Conservation (phyloP, 176 grass and related monocot species). For the Triticum aestivum region IWGSC_CS_RefSeq_v2.1 NC_057814.1:130908721-130909220, state of each 20-base stretch:
- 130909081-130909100: neutral
- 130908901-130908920: constrained; percentile 4
- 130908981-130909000: constrained; percentile 54
- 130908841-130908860: neutral
- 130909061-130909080: neutral
- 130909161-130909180: neutral
- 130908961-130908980: constrained; percentile 19
- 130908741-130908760: constrained; percentile 62
- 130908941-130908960: neutral
- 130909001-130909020: constrained; percentile 6
- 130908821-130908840: neutral
- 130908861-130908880: neutral
- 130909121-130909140: neutral
- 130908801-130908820: neutral
- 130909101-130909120: neutral
- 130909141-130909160: neutral
- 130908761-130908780: constrained; percentile 11
- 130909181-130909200: constrained; percentile 1
- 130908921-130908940: constrained; percentile 9
- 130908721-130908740: rapidly evolving
- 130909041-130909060: neutral
- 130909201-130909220: constrained; percentile 17
- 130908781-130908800: constrained; percentile 1
- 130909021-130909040: neutral
- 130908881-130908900: neutral